A percentile compares a stretch with the other conserved stretches of the same genome.
These are phyloP conservation scores for Stereocaulon alpinum DNA, from an alignment of 495 filamentous ascomycete species.

Conservation along the genomic window DNA sequence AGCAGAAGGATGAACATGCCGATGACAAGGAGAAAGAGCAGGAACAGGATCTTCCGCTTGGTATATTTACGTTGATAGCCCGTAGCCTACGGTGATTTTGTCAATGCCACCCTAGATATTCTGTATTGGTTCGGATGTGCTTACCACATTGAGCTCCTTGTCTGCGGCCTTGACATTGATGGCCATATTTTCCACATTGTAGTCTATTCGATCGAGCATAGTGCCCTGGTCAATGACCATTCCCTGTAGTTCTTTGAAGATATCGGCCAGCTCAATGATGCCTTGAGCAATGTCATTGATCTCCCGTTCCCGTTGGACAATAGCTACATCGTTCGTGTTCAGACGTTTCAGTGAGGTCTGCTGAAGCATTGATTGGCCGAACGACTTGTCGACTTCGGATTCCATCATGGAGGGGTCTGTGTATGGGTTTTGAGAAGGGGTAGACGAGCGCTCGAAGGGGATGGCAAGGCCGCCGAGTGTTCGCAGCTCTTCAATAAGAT, in stretches of 20 bases:
- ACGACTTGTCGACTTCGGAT: constrained; percentile 81
- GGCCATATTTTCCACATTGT: constrained; percentile 90
- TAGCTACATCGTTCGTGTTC: constrained; percentile 71
- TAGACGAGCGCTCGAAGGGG: constrained; percentile 52
- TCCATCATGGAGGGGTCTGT: constrained; percentile 76
- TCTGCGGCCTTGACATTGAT: constrained; percentile 83
- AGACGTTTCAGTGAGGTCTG: constrained; percentile 58
- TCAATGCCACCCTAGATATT: not conserved
- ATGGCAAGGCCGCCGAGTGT: constrained; percentile 57
- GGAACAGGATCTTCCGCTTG: constrained; percentile 82
- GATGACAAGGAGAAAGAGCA: constrained; percentile 72
- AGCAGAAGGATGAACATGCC: constrained; percentile 79
- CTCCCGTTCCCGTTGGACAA: constrained; percentile 88
- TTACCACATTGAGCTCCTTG: constrained; percentile 76
- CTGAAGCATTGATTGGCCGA: constrained; percentile 77
- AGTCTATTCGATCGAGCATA: constrained; percentile 95
- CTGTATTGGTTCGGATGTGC: constrained; percentile 17
- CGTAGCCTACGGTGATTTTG: constrained; percentile 41
- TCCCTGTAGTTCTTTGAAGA: constrained; percentile 88
- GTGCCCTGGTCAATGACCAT: constrained; percentile 99
- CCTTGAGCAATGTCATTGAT: constrained; percentile 97
- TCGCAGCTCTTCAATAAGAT: constrained; percentile 56
- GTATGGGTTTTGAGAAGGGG: constrained; percentile 53
- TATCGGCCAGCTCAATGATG: constrained; percentile 90
- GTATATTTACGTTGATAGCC: constrained; percentile 82